Evolutionary conservation across 805 yeast genomes (phyloP), one percentile per base, ranked within the genome.

Genomic region (Metschnikowia aberdeeniae): DNA sequence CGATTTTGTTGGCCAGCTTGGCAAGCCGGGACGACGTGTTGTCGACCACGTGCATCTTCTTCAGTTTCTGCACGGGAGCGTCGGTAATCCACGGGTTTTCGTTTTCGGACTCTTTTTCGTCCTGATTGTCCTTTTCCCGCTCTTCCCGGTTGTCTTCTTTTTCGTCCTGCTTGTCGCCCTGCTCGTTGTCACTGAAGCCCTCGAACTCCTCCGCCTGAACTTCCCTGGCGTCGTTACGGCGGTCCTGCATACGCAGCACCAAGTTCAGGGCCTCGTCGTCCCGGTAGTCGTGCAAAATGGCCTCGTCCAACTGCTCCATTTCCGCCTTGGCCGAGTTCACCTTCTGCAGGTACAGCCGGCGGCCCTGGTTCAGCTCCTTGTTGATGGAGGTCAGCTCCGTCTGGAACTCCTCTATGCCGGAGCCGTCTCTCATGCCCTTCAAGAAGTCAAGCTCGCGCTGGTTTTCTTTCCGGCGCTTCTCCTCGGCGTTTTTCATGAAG

Each of bases 401-500:
- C 11, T 59, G 61, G 29, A 61, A 66, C 19, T 62, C 68, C 31
- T 76, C 83, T 4, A 52, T 36, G 22, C 76, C 80, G 34, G 64
- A 63, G 42, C 78, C 66, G 22, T 41, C 46, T 11, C 42, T 17
- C 45, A 76, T 63, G n/a, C 53, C 60, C 52, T 77, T 77, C 45
- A 88, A 59, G 39, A 71, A 69, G 47, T 72, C 76, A 35, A 81
- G 62, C 28, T 76, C 75, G 47, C 73, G 72, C 42, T 72, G 64
- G 62, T 88, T 90, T 35, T 75, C 80, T 43, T 76, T 73, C 47
- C 73, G 76, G 50, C 80, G 78, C 53, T 82, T 76, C 45, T 81
- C 82, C 50, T 84, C 95, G 1, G 98, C 98, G 49, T 84, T 85
- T 53, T 76, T 83, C 98, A 92, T 92, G 64, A 92, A 92, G 54